Conservation (phyloP, 345 rosid species). For the Syzygium grande region DNA sequence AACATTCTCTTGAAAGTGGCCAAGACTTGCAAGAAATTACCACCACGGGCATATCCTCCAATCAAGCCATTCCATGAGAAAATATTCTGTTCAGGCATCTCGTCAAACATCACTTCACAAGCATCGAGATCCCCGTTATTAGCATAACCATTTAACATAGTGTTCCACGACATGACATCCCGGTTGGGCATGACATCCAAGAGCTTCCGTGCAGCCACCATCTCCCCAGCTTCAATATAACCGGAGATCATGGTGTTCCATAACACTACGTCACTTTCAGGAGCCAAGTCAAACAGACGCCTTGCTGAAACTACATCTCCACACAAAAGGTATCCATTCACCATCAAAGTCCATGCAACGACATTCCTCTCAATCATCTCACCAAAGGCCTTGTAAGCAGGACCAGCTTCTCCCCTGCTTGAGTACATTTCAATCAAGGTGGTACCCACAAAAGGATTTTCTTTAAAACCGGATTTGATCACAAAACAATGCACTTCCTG, state of each 20-base stretch:
- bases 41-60: slow-evolving; percentile 49
- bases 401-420: slow-evolving; percentile 19
- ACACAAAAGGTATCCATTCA: slow-evolving; percentile 45
- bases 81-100: slow-evolving; percentile 58
- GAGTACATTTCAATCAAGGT: slow-evolving; percentile 73
- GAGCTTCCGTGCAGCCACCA: slow-evolving; percentile 52
- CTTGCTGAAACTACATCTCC: slow-evolving; percentile 49
- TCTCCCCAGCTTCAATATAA: slow-evolving; percentile 45
- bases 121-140: slow-evolving; percentile 38
- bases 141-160: slow-evolving; percentile 55
- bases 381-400: slow-evolving; percentile 53
- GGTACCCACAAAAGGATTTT: slow-evolving; percentile 44
- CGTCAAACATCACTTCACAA: slow-evolving; percentile 50
- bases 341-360: slow-evolving; percentile 67
- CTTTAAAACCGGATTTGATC: slow-evolving; percentile 51
- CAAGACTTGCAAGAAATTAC: slow-evolving; percentile 35
- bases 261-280: slow-evolving; percentile 63
- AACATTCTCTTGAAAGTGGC: slow-evolving; percentile 53
- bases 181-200: slow-evolving; percentile 55
- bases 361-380: slow-evolving; percentile 72
- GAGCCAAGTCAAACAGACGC: slow-evolving; percentile 56
- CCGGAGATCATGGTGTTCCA: slow-evolving; percentile 78
- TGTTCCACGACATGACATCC: slow-evolving; percentile 89
- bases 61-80: slow-evolving; percentile 82
- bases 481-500: slow-evolving; percentile 52